Conservation (phyloP, 495 filamentous ascomycete species). For the Geopyxis carbonaria region DNA sequence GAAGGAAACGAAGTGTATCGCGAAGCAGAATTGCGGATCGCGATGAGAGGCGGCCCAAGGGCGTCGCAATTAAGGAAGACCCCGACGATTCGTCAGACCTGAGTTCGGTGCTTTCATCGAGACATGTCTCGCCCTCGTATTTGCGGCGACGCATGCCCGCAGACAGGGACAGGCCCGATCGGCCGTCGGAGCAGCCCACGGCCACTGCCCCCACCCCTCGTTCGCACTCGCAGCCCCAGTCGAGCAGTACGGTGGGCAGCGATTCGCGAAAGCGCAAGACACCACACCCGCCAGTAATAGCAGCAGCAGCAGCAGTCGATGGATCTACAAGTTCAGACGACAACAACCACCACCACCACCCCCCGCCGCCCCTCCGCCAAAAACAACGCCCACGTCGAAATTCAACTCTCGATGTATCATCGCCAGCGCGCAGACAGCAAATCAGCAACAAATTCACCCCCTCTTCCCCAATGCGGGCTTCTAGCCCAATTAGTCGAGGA, state of each 20-base stretch:
- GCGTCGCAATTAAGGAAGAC: constrained; percentile 5
- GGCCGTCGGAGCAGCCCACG: too few relatives aligned
- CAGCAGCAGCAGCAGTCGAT: constrained; percentile 2
- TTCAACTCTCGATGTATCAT: constrained; percentile 9
- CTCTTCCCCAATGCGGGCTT: constrained; percentile 16
- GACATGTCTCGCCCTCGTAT: constrained; percentile 19
- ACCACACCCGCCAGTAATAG: constrained; percentile 11
- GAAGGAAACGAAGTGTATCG: constrained; percentile 1
- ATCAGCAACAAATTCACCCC: constrained; percentile 6
- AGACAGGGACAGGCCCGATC: background rate
- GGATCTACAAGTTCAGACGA: constrained; percentile 17
- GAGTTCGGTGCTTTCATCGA: constrained; percentile 20
- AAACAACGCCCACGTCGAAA: constrained; percentile 13
- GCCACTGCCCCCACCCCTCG: too few relatives aligned
- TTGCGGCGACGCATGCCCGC: constrained; percentile 4
- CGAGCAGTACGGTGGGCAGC: background rate
- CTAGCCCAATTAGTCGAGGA: too few relatives aligned
- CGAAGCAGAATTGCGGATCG: constrained; percentile 5
- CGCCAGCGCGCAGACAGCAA: constrained; percentile 7
- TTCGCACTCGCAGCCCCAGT: background rate
- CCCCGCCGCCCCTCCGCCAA: constrained; percentile 5
- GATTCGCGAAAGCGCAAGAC: constrained; percentile 10
- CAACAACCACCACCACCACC: constrained; percentile 16
- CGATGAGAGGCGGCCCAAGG: constrained; percentile 8
- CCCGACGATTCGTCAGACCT: constrained; percentile 24